A percentile compares a stretch with the other conserved stretches of the same genome.
These are phyloP conservation scores for Curvularia hawaiiensis DNA, from an alignment of 2,329 filamentous ascomycete species.

Conservation along the genomic window DNA sequence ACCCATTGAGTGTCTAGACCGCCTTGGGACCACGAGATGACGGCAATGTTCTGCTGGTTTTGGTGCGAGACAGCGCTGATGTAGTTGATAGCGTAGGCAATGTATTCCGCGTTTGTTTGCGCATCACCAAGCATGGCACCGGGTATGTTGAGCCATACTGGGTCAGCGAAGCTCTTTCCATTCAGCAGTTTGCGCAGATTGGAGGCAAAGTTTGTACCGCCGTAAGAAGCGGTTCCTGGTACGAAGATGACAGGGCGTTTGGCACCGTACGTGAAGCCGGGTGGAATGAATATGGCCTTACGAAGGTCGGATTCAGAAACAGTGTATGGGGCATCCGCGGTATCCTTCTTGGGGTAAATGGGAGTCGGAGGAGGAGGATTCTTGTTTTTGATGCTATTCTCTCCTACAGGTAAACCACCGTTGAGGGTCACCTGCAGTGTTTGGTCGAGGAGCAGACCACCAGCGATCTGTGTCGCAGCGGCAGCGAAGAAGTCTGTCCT, in stretches of 20 bases:
- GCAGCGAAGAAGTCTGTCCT: constrained; percentile 23
- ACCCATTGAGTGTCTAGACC: constrained; percentile 62
- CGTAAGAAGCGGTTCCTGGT: constrained; percentile 59
- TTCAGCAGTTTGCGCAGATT: constrained; percentile 58
- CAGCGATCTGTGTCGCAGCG: constrained; percentile 30
- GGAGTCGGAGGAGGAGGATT: constrained; percentile 23
- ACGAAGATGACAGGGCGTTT: constrained; percentile 59
- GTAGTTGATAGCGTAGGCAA: constrained; percentile 66
- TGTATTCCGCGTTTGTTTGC: constrained; percentile 60
- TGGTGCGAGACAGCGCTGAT: constrained; percentile 44
- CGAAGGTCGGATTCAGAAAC: constrained; percentile 55
- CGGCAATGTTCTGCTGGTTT: constrained; percentile 11
- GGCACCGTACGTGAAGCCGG: constrained; percentile 51
- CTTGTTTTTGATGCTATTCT: constrained; percentile 31
- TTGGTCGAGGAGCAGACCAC: constrained; percentile 24
- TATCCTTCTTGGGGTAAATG: constrained; percentile 48
- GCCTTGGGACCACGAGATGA: constrained; percentile 59
- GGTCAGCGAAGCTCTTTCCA: constrained; percentile 29
- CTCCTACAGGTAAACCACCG: constrained; percentile 23
- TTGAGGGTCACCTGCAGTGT: constrained; percentile 20
- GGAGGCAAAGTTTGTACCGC: constrained; percentile 51
- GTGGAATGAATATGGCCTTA: constrained; percentile 59
- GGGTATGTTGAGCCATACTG: constrained; percentile 63
- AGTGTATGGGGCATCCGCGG: constrained; percentile 56
- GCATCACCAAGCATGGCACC: constrained; percentile 54